phyloP scores from a whole-genome alignment of 139 green algal genomes.

The Chlamydomonas asymmetrica region DNA sequence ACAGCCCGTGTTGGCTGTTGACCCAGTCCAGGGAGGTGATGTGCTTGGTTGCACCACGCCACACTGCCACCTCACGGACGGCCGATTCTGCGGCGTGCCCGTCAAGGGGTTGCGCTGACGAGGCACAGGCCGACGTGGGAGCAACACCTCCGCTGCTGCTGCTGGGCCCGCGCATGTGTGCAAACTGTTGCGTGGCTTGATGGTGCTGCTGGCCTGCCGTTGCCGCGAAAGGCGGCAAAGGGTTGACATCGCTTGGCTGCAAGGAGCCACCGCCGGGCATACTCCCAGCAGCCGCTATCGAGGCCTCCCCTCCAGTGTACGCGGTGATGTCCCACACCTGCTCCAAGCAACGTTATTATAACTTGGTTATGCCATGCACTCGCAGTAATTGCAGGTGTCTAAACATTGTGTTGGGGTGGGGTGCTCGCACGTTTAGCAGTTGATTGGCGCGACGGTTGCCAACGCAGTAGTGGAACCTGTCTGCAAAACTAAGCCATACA shows the following conservation, averaged over 20 bases:
- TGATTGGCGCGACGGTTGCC: neutral
- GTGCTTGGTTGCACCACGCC: constrained; percentile 32
- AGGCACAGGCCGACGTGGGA: too few relatives aligned
- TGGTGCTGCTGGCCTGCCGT: too few relatives aligned
- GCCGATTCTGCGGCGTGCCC: neutral
- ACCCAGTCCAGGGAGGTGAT: constrained; percentile 46
- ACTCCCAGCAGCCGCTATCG: too few relatives aligned
- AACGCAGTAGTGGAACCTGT: neutral
- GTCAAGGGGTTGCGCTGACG: too few relatives aligned
- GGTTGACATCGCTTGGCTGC: neutral
- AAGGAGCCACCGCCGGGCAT: too few relatives aligned
- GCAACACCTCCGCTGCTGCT: too few relatives aligned
- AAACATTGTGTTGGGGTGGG: too few relatives aligned
- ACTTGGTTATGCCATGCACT: neutral
- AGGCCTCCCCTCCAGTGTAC: constrained; percentile 4
- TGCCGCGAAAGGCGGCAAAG: neutral
- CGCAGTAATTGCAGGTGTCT: neutral
- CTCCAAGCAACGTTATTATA: neutral
- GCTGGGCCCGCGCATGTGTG: too few relatives aligned
- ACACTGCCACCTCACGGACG: constrained; percentile 35
- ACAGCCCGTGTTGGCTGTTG: neutral
- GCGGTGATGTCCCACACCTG: constrained; percentile 32
- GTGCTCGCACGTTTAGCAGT: neutral
- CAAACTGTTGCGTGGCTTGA: too few relatives aligned
- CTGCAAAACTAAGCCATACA: neutral